Percentiles rank a stretch among this genome's conserved stretches.
These are phyloP conservation scores for Polytolypa hystricis DNA, from an alignment of 2,329 filamentous ascomycete species.

Conservation along the genomic window DNA sequence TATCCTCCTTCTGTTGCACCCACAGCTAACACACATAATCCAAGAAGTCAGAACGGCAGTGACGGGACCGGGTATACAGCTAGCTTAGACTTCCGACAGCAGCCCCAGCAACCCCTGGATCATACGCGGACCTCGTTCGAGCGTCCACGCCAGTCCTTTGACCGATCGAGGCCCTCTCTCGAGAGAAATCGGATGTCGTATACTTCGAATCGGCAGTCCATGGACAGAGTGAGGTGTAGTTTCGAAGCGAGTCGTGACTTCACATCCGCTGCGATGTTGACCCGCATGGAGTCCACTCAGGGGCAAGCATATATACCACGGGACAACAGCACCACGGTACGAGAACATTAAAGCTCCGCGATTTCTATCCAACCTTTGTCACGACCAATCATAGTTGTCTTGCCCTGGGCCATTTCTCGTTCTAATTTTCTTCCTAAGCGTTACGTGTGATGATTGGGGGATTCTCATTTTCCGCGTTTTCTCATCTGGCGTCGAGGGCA, in stretches of 20 bases:
- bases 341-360: neutral
- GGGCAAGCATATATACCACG: neutral
- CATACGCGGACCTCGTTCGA: constrained; percentile 49
- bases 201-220: constrained; percentile 73
- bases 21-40: constrained; percentile 67
- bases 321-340: no score
- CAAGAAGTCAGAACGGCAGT: constrained; percentile 77
- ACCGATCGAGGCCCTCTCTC: constrained; percentile 46
- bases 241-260: constrained; percentile 87
- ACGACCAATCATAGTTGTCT: no score
- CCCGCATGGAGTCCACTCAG: constrained; percentile 34
- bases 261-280: constrained; percentile 76
- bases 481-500: neutral
- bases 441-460: no score
- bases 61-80: constrained; percentile 84
- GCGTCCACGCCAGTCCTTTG: constrained; percentile 52
- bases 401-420: neutral
- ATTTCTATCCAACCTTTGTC: neutral
- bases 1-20: constrained; percentile 81
- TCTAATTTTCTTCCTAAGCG: neutral
- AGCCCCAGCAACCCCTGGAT: constrained; percentile 51
- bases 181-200: constrained; percentile 72
- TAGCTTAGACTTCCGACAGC: constrained; percentile 29
- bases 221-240: constrained; percentile 72
- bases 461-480: neutral